Base-by-base conservation (phyloP, 805 yeast genomes). In the Candida takata region DNA sequence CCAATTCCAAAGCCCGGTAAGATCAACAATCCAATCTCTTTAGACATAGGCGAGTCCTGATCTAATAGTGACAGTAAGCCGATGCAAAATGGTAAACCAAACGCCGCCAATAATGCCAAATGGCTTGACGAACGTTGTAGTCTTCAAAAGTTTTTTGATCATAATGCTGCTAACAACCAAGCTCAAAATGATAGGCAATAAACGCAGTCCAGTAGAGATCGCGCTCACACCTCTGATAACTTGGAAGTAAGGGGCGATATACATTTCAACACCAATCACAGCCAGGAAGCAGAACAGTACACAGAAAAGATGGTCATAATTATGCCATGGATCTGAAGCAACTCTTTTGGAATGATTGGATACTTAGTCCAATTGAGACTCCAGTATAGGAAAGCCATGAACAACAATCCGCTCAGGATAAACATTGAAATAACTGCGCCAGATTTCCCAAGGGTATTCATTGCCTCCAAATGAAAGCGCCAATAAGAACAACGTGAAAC, bases 401-500 rank as follows among this genome's bases (percentile, higher is more conserved):
- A 24, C 2, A 37, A 14, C 17, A 35, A 9, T 4, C 40, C 42
- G 21, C 43, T 40, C 23, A 76, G 25, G 8, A 70, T 54, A 34
- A 77, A 65, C 34, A 69, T 68, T 8, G 57, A 44, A 6, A 77
- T 67, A 4, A 74, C 72, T 4, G 71, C 65, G 13, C 72, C 71
- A 0, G 79, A 69, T 3, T 57, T 49, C 2, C 78, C 77, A 15
- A 82, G 82, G 45, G 75, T 68, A 0, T 79, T 66, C 26, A 77
- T 50, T 0, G 68, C 83, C 29, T 69, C 55, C 35, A 67, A 53
- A 2, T 72, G 38, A 28, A 76, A 48, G 5, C 73, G 70, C 29
- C 67, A 44, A 1, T 72, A 70, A 4, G 60, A 20, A n/a, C n/a
- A n/a, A n/a, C n/a, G n/a, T n/a, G n/a, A n/a, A n/a, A n/a, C n/a